Percentiles rank a stretch among this genome's conserved stretches.
phyloP scores from a whole-genome alignment of 768 basidiomycete species.

The Rickenella mellea region DNA sequence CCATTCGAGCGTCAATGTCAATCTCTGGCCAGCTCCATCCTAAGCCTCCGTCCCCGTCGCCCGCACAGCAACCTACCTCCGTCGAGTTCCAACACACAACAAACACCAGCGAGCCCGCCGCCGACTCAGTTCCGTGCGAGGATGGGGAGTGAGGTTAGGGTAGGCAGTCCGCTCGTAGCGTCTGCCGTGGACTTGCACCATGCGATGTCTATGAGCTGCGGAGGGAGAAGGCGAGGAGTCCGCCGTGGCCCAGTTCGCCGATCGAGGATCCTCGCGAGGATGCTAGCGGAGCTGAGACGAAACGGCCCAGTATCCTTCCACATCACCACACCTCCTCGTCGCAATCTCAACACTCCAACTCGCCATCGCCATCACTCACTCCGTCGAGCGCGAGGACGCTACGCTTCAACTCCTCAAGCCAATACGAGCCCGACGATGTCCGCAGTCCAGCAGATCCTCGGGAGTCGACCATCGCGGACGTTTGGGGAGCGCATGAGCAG shows the following conservation, averaged over 20 bases:
- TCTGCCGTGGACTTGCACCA: constrained; percentile 13
- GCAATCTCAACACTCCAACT: not conserved
- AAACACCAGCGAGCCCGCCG: constrained; percentile 1
- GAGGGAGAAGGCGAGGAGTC: not conserved
- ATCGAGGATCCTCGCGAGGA: not conserved
- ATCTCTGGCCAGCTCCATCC: constrained; percentile 19
- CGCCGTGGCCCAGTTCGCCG: not conserved
- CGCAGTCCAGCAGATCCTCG: not conserved
- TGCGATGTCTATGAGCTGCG: constrained; percentile 15
- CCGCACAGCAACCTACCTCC: constrained; percentile 3
- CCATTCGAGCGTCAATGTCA: constrained; percentile 6
- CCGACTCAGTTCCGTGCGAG: not conserved
- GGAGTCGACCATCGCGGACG: not conserved
- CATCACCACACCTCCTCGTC: not conserved
- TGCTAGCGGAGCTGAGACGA: not conserved
- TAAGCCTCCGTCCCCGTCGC: constrained; percentile 15
- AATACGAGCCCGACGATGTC: not conserved
- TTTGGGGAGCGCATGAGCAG: no score
- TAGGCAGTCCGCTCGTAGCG: not conserved
- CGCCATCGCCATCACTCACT: not conserved
- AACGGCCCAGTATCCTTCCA: not conserved
- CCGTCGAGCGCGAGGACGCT: not conserved
- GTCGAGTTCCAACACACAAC: constrained; percentile 5
- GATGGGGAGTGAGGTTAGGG: not conserved
- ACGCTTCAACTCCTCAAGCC: not conserved